These are phyloP conservation scores for Eutrema japonicum DNA, from an alignment of 345 rosid species.

Conservation along the genomic window DNA sequence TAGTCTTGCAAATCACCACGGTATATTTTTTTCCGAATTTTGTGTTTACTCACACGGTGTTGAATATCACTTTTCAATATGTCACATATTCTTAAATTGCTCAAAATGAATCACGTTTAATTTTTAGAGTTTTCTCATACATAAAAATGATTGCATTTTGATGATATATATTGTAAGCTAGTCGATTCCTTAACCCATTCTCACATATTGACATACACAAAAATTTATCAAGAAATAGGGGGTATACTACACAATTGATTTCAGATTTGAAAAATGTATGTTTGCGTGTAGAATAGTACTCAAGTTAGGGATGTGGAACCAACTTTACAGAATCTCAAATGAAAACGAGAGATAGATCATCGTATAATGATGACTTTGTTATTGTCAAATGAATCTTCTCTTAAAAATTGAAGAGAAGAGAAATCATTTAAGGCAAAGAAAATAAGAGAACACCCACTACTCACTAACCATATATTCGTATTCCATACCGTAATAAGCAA, in stretches of 20 bases:
- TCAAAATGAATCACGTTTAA: background rate
- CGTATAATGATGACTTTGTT: slow-evolving; percentile 25
- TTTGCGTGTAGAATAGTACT: background rate
- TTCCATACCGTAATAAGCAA: slow-evolving; percentile 34
- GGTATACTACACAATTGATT: background rate
- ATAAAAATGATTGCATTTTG: too few species aligned
- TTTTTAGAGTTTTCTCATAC: background rate
- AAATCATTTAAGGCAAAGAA: slow-evolving; percentile 10
- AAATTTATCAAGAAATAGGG: background rate
- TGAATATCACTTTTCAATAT: background rate
- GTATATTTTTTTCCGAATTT: too few species aligned
- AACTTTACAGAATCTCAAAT: slow-evolving; percentile 15
- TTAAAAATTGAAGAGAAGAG: background rate
- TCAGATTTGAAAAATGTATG: background rate
- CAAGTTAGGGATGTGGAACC: background rate
- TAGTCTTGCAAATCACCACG: too few species aligned
- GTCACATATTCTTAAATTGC: too few species aligned
- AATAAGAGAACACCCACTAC: slow-evolving; percentile 35
- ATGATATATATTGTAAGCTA: too few species aligned
- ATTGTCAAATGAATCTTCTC: slow-evolving; percentile 21
- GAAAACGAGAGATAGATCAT: slow-evolving; percentile 19
- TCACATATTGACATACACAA: background rate
- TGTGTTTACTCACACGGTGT: background rate
- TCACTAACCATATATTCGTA: slow-evolving; percentile 42
- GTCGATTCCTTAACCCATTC: background rate